Percentiles rank a stretch among this genome's conserved stretches.
phyloP scores from a whole-genome alignment of 2,329 filamentous ascomycete genomes.

The Neocucurbitaria cava region DNA sequence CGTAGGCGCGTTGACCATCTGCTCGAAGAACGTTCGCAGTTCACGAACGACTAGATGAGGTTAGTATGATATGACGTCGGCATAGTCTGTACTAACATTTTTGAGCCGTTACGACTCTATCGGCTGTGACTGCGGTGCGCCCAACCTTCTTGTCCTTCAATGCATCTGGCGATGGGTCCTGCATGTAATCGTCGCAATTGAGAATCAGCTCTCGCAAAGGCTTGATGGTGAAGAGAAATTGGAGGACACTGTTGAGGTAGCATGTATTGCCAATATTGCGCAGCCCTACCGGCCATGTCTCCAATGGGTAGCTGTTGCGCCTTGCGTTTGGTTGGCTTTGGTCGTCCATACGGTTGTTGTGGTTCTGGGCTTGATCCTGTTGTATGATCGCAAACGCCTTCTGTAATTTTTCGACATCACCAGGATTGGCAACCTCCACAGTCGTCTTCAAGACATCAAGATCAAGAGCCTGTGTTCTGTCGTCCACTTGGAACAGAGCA shows the following conservation, averaged over 20 bases:
- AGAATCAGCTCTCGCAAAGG: slow-evolving; percentile 82
- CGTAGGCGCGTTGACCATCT: slow-evolving; percentile 69
- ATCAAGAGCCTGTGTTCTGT: slow-evolving; percentile 60
- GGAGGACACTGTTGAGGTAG: slow-evolving; percentile 94
- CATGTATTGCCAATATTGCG: slow-evolving; percentile 97
- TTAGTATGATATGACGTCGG: slow-evolving; percentile 17
- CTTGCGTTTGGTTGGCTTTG: slow-evolving; percentile 21
- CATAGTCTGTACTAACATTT: slow-evolving; percentile 70
- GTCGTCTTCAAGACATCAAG: slow-evolving; percentile 47
- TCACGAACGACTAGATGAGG: slow-evolving; percentile 72
- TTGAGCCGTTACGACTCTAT: slow-evolving; percentile 67
- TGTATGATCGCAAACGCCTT: slow-evolving; percentile 57
- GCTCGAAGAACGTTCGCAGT: slow-evolving; percentile 72
- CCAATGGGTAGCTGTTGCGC: slow-evolving; percentile 41
- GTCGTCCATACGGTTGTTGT: slow-evolving; percentile 19
- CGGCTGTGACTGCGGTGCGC: slow-evolving; percentile 68
- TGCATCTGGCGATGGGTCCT: slow-evolving; percentile 69
- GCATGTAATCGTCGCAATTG: slow-evolving; percentile 73
- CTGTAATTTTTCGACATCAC: slow-evolving; percentile 54
- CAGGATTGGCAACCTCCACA: slow-evolving; percentile 50
- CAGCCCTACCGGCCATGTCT: slow-evolving; percentile 79
- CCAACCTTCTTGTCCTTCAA: slow-evolving; percentile 75
- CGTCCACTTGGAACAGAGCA: slow-evolving; percentile 53
- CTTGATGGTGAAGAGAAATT: slow-evolving; percentile 91
- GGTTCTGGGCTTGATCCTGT: slow-evolving; percentile 36